Evolutionary conservation across 176 grass and related monocot species (phyloP).

Genomic region (Eleusine indica): DNA sequence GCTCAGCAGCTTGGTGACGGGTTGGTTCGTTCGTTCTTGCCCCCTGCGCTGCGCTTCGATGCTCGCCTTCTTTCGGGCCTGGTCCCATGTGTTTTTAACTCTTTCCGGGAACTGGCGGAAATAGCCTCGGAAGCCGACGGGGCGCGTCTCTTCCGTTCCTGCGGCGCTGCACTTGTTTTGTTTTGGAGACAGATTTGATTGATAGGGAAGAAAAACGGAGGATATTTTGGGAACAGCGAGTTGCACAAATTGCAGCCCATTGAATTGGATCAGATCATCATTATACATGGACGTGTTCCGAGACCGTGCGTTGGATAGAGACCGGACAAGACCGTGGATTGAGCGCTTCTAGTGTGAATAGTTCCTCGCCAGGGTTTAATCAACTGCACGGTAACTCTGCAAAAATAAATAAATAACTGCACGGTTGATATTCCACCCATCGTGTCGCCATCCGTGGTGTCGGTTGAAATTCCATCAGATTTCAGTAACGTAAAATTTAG

Average conservation of each 20-base stretch:
- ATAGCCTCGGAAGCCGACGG: slow-evolving; percentile 30
- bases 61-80: neutral
- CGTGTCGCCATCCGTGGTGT: too few species aligned
- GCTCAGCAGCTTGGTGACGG: slow-evolving; percentile 15
- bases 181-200: neutral
- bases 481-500: too few species aligned
- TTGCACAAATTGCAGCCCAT: neutral
- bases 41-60: neutral
- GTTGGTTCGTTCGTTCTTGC: neutral
- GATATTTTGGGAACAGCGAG: neutral
- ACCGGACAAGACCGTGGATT: neutral
- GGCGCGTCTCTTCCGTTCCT: neutral
- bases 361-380: too few species aligned
- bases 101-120: slow-evolving; percentile 26
- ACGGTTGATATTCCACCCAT: too few species aligned
- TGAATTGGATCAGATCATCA: neutral
- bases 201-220: neutral
- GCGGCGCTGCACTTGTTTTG: neutral
- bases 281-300: neutral
- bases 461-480: too few species aligned
- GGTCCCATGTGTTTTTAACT: slow-evolving; percentile 28
- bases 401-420: too few species aligned
- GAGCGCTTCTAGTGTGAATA: neutral
- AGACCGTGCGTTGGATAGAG: neutral
- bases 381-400: too few species aligned